Conservation (phyloP, 257 asterid species). For the Rauvolfia tetraphylla region DNA sequence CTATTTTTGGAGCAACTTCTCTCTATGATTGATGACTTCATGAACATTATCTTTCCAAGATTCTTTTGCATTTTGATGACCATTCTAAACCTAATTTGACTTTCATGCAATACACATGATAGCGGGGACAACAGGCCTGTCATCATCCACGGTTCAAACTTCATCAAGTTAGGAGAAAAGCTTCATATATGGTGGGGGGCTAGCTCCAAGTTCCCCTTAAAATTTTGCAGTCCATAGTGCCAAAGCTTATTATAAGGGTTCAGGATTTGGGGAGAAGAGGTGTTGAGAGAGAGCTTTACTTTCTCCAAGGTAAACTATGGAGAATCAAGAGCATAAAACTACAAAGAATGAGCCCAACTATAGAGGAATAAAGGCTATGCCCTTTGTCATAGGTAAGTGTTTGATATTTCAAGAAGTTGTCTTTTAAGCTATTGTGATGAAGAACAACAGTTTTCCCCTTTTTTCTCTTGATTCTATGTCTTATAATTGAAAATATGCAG, state of each 20-base stretch:
- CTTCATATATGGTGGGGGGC: not conserved
- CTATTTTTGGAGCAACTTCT: not conserved
- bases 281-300: not conserved
- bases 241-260: not conserved
- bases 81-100: not conserved
- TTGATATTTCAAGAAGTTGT: not conserved
- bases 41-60: not conserved
- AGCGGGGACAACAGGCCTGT: not conserved
- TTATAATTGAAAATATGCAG: slow-evolving; percentile 10
- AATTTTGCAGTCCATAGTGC: not conserved
- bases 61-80: not conserved
- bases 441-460: too few species aligned
- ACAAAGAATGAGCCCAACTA: slow-evolving; percentile 16
- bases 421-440: not conserved
- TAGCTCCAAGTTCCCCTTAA: not conserved
- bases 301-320: not conserved
- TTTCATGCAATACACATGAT: not conserved
- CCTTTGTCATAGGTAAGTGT: slow-evolving; percentile 29
- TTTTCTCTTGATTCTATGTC: not conserved
- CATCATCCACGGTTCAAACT: not conserved
- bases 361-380: slow-evolving; percentile 34
- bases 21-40: not conserved
- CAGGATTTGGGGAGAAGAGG: not conserved
- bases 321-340: not conserved
- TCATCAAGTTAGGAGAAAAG: not conserved